These are phyloP conservation scores for Malus sieversii DNA, from an alignment of 306 rosid genomes.

Conservation along the genomic window DNA sequence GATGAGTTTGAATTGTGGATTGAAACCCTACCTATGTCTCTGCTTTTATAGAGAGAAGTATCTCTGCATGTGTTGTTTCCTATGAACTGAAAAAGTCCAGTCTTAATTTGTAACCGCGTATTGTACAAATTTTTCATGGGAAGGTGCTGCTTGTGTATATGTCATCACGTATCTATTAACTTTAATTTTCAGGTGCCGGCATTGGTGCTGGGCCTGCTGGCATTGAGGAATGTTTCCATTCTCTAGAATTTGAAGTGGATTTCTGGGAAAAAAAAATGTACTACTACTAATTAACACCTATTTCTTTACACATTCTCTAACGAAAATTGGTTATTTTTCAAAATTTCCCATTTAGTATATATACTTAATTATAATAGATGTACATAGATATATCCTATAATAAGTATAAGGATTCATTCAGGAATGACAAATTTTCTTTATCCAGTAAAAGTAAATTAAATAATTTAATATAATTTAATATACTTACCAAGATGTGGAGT, in stretches of 20 bases:
- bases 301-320: background rate
- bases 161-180: background rate
- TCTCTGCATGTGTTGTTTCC: background rate
- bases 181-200: background rate
- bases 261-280: background rate
- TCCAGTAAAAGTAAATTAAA: too few relatives aligned
- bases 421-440: too few relatives aligned
- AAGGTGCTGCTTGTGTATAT: background rate
- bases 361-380: too few relatives aligned
- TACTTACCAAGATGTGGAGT: too few relatives aligned
- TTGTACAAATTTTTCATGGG: background rate
- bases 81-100: background rate
- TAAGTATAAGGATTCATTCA: too few relatives aligned
- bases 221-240: background rate
- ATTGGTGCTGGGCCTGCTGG: background rate
- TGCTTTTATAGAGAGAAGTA: constrained; percentile 12
- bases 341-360: too few relatives aligned
- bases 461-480: too few relatives aligned
- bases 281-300: too few relatives aligned
- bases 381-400: too few relatives aligned
- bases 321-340: too few relatives aligned
- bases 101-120: background rate
- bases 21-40: background rate
- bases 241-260: background rate
- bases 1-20: background rate